phyloP scores from a whole-genome alignment of 495 filamentous ascomycete genomes.

The Penicillium manginii region DNA sequence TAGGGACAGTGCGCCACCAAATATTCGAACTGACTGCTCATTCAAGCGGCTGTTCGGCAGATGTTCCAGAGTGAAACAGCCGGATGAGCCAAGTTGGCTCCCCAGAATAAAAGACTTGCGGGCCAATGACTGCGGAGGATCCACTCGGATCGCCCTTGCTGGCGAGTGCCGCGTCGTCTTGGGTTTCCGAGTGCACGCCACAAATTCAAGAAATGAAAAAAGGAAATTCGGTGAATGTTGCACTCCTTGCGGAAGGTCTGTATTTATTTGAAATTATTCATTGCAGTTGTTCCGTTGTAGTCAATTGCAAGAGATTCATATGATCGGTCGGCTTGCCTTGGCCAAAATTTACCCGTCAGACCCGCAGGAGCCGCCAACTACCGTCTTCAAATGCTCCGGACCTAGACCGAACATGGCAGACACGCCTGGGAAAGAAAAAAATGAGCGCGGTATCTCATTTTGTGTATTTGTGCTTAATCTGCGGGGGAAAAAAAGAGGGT shows the following conservation, averaged over 20 bases:
- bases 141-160: slow-evolving; percentile 12
- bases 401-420: neutral
- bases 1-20: neutral
- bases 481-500: slow-evolving; percentile 16
- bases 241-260: too few relatives aligned
- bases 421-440: neutral
- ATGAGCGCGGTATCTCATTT: slow-evolving; percentile 1
- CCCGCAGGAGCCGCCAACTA: slow-evolving; percentile 6
- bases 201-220: slow-evolving; percentile 8
- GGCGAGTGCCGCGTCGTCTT: slow-evolving; percentile 14
- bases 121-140: slow-evolving; percentile 17
- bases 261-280: too few relatives aligned
- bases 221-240: too few relatives aligned
- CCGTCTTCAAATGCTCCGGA: neutral
- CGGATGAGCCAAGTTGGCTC: slow-evolving; percentile 8
- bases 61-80: slow-evolving; percentile 19
- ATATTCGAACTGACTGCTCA: neutral
- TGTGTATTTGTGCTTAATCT: slow-evolving; percentile 7
- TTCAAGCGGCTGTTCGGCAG: slow-evolving; percentile 19
- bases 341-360: neutral
- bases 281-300: neutral
- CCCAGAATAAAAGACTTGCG: slow-evolving; percentile 12
- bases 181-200: slow-evolving; percentile 15
- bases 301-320: neutral
- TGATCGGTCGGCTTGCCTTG: slow-evolving; percentile 1